Conservation (phyloP, 2,329 filamentous ascomycete genomes). For the Microdochium nivale region DNA sequence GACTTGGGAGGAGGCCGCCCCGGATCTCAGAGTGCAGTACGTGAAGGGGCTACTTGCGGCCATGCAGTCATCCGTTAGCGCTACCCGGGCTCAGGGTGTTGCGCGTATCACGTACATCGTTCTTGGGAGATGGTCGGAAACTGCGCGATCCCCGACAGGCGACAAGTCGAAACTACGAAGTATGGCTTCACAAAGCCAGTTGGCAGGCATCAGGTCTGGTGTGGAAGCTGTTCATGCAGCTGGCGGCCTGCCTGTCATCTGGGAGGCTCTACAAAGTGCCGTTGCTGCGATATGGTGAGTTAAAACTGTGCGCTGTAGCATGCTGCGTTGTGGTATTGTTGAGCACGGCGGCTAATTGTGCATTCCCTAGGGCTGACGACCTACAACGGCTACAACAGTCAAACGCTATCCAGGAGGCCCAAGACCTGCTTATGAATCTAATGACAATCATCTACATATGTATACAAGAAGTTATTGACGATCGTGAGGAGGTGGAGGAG, state of each 20-base stretch:
- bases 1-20: conserved; percentile 59
- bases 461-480: conserved; percentile 47
- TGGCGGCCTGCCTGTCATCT: conserved; percentile 41
- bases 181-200: conserved; percentile 45
- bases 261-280: conserved; percentile 37
- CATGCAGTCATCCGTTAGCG: conserved; percentile 35
- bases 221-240: conserved; percentile 41
- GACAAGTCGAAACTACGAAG: conserved; percentile 34
- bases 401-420: conserved; percentile 36
- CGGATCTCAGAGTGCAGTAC: conserved; percentile 48
- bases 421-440: conserved; percentile 53
- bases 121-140: conserved; percentile 63
- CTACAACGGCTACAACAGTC: conserved; percentile 26
- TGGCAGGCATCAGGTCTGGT: conserved; percentile 50
- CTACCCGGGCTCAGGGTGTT: conserved; percentile 42
- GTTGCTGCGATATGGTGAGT: conserved; percentile 46
- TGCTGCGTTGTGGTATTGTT: conserved; percentile 14
- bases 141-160: conserved; percentile 39
- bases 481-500: conserved; percentile 36
- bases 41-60: conserved; percentile 42
- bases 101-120: conserved; percentile 52
- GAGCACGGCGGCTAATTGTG: neutral
- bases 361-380: conserved; percentile 34
- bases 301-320: conserved; percentile 11
- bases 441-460: conserved; percentile 56